phyloP scores from a whole-genome alignment of 1,284 basidiomycete genomes.

The Vanrija sp. region DNA sequence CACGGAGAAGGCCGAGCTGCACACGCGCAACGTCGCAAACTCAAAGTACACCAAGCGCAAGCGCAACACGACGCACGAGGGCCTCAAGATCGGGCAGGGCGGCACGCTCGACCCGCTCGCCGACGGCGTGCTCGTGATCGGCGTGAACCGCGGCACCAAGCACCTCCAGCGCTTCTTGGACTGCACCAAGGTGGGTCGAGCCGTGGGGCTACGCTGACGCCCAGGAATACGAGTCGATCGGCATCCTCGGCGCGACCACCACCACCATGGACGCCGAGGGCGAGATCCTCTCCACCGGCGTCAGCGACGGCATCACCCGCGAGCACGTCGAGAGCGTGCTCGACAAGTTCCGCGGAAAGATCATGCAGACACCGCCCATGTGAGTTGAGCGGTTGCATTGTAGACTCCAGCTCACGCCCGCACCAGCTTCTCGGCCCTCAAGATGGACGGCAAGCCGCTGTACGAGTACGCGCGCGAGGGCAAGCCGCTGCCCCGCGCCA shows the following conservation, averaged over 20 bases:
- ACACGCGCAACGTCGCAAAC: slow-evolving; percentile 4
- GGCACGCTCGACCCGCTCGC: slow-evolving; percentile 90
- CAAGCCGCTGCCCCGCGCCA: slow-evolving; percentile 84
- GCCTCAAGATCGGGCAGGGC: slow-evolving; percentile 51
- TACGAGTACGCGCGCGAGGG: slow-evolving; percentile 94
- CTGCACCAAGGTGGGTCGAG: slow-evolving; percentile 72
- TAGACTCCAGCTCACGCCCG: no score
- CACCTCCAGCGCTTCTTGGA: slow-evolving; percentile 77
- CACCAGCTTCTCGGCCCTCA: slow-evolving; percentile 87
- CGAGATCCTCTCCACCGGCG: slow-evolving; percentile 65
- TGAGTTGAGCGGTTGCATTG: slow-evolving; percentile 49
- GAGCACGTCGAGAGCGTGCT: slow-evolving; percentile 69
- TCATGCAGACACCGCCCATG: slow-evolving; percentile 88
- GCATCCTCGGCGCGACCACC: slow-evolving; percentile 88
- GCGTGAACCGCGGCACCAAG: slow-evolving; percentile 87
- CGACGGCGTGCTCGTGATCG: slow-evolving; percentile 74
- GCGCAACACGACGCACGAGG: slow-evolving; percentile 38
- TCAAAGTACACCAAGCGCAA: slow-evolving; percentile 24
- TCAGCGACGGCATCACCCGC: slow-evolving; percentile 78
- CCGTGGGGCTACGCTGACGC: background rate
- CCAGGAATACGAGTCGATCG: slow-evolving; percentile 87
- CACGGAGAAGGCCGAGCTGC: slow-evolving; percentile 22
- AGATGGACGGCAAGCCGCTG: slow-evolving; percentile 94
- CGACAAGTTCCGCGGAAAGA: slow-evolving; percentile 76
- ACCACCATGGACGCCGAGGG: slow-evolving; percentile 93